These are phyloP conservation scores for Phaeomoniella chlamydospora DNA, from an alignment of 2,329 filamentous ascomycete genomes.

Conservation along the genomic window DNA sequence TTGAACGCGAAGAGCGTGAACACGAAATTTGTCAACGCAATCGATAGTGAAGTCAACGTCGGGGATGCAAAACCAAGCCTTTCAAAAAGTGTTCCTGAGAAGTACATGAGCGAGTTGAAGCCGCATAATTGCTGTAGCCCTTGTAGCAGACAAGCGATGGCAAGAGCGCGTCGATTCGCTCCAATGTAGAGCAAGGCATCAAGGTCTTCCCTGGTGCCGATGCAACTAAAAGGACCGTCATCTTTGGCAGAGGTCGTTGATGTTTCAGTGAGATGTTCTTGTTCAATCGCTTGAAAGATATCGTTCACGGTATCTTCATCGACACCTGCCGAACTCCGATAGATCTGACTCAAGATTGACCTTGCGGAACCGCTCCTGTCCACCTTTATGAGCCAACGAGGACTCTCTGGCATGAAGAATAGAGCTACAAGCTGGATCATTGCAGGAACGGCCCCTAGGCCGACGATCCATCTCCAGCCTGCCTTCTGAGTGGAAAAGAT, in stretches of 20 bases:
- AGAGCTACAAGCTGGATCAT: slow-evolving; percentile 55
- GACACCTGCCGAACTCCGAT: background rate
- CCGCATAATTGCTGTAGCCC: slow-evolving; percentile 79
- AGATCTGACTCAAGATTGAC: background rate
- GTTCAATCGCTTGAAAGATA: background rate
- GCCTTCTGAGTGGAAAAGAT: slow-evolving; percentile 43
- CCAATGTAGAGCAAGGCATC: slow-evolving; percentile 10
- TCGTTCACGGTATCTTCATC: background rate
- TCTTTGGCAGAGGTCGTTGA: background rate
- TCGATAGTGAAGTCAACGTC: slow-evolving; percentile 63
- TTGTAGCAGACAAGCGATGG: slow-evolving; percentile 76
- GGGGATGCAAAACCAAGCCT: slow-evolving; percentile 65
- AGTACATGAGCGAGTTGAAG: slow-evolving; percentile 90
- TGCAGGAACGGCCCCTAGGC: slow-evolving; percentile 66
- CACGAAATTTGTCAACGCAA: slow-evolving; percentile 70
- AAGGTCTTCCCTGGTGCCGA: background rate
- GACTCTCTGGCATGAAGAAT: slow-evolving; percentile 69
- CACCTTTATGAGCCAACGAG: slow-evolving; percentile 67
- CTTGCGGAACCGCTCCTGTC: slow-evolving; percentile 46
- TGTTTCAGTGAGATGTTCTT: background rate
- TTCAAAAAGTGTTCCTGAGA: slow-evolving; percentile 67
- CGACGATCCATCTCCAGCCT: slow-evolving; percentile 88
- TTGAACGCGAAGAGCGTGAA: slow-evolving; percentile 64
- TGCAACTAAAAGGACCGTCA: background rate
- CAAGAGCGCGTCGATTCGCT: slow-evolving; percentile 46